Conservation (phyloP, 2,329 filamentous ascomycete genomes). For the Phoma sp. region DNA sequence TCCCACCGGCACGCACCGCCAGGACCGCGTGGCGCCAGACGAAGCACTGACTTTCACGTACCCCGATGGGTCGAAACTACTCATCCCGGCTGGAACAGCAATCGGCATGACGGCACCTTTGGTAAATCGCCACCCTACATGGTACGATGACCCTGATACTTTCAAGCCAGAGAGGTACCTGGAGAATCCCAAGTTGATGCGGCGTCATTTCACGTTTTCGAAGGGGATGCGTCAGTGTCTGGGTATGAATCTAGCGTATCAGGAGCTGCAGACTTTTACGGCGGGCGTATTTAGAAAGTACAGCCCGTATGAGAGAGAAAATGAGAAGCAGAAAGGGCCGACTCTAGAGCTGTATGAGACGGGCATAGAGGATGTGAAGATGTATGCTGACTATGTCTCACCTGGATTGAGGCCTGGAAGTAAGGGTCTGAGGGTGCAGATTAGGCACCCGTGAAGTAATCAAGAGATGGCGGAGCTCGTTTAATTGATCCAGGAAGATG, state of each 20-base stretch:
- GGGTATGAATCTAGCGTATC: conserved; percentile 8
- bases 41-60: conserved; percentile 3
- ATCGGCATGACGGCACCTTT: not conserved
- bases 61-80: not conserved
- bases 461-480: too few relatives aligned
- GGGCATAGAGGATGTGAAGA: not conserved
- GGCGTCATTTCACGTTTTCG: conserved; percentile 4
- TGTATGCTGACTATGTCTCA: conserved; percentile 5
- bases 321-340: too few relatives aligned
- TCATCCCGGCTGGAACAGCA: not conserved
- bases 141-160: not conserved
- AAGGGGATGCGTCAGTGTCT: conserved; percentile 6
- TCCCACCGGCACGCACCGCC: conserved; percentile 16
- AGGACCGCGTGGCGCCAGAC: conserved; percentile 8
- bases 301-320: not conserved
- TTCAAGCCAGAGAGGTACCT: not conserved
- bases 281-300: conserved; percentile 10
- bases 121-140: not conserved
- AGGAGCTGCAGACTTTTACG: conserved; percentile 11
- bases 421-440: conserved; percentile 1
- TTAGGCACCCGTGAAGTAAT: not conserved
- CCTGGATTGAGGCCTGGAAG: conserved; percentile 4
- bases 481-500: too few relatives aligned
- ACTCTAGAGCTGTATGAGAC: conserved; percentile 5
- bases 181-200: not conserved